These are phyloP conservation scores for Eucalyptus grandis DNA, from an alignment of 345 rosid genomes.

Conservation along the genomic window DNA sequence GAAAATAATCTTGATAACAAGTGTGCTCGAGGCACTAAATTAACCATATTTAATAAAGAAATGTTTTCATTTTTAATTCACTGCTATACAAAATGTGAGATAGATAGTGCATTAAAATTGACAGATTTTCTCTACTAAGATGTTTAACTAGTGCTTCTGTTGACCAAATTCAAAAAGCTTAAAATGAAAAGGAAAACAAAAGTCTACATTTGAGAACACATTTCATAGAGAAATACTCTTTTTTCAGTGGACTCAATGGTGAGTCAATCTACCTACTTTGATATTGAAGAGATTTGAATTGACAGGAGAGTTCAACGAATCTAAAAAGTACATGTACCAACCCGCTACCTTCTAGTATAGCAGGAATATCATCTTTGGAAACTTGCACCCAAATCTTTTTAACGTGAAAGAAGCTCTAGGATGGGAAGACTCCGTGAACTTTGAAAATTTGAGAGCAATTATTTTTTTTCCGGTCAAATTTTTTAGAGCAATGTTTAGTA, in stretches of 20 bases:
- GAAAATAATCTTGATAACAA: background rate
- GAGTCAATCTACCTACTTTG: background rate
- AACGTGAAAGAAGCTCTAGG: background rate
- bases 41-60: background rate
- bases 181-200: background rate
- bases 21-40: background rate
- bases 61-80: background rate
- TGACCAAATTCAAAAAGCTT: background rate
- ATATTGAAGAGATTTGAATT: background rate
- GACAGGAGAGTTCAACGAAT: background rate
- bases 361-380: background rate
- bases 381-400: background rate
- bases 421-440: background rate
- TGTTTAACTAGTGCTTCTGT: background rate
- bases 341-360: background rate
- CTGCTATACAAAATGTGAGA: background rate
- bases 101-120: background rate
- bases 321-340: background rate
- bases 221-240: background rate
- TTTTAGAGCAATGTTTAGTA: too few species aligned
- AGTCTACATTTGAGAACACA: background rate
- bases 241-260: background rate
- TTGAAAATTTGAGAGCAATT: background rate
- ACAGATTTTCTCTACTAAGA: background rate
- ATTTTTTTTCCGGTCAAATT: too few species aligned